phyloP scores from a whole-genome alignment of 805 yeast species.

The Nakazawaea laoshanensis region DNA sequence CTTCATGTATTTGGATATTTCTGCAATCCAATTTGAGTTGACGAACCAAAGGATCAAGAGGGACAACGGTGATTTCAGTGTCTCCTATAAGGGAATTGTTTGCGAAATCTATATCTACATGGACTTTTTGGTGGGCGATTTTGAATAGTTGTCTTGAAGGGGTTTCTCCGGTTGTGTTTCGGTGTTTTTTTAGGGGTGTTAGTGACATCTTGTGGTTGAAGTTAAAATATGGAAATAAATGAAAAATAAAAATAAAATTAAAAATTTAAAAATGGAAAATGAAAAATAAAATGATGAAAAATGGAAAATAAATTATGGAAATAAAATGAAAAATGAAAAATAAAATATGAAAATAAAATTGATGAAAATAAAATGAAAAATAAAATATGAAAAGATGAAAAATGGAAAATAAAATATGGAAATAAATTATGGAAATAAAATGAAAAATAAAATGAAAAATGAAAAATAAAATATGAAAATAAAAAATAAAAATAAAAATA shows the following conservation, averaged over 20 bases:
- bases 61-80: conserved; percentile 78
- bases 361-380: no score
- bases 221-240: no score
- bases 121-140: conserved; percentile 79
- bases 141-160: conserved; percentile 40
- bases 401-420: no score
- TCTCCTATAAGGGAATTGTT: conserved; percentile 52
- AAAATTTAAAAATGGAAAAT: no score
- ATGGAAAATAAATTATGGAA: not conserved
- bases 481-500: no score
- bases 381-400: no score
- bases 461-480: no score
- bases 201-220: no score
- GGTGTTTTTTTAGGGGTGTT: conserved; percentile 3
- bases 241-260: no score
- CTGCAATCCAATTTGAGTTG: conserved; percentile 72
- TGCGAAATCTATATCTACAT: conserved; percentile 72
- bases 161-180: conserved; percentile 13
- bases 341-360: not conserved
- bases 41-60: conserved; percentile 50
- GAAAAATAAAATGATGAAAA: not conserved
- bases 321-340: not conserved
- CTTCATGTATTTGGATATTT: conserved; percentile 55
- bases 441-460: no score
- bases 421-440: no score